Percentiles rank a stretch among this genome's conserved stretches.
Conservation (phyloP, 371 early-diverging fungal genomes). For the Nematocida parisii region DNA sequence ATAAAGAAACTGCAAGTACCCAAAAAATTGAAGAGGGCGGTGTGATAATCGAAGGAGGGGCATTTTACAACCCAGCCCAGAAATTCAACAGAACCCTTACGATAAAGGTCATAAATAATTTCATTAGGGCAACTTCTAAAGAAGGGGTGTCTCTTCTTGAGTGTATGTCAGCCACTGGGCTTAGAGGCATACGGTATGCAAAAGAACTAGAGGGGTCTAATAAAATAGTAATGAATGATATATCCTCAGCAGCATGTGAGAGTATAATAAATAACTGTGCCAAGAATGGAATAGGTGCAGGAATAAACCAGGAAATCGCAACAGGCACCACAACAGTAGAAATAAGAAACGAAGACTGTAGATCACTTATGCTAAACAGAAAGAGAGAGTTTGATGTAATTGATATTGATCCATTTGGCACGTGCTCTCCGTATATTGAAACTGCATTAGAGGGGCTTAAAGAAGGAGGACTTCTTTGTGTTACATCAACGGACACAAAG, state of each 20-base stretch:
- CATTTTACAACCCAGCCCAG: conserved; percentile 97
- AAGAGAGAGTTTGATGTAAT: conserved; percentile 70
- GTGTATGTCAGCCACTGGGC: conserved; percentile 93
- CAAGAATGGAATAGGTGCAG: conserved; percentile 73
- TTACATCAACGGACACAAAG: conserved; percentile 97
- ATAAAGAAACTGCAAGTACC: neutral
- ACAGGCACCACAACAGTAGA: conserved; percentile 19
- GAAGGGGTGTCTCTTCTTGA: conserved; percentile 79
- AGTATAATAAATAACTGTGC: conserved; percentile 81
- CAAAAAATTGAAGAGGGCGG: conserved; percentile 29
- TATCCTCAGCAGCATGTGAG: conserved; percentile 80
- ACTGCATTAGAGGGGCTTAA: conserved; percentile 85
- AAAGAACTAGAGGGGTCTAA: conserved; percentile 80
- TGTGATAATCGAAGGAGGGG: conserved; percentile 68
- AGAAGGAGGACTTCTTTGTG: conserved; percentile 87
- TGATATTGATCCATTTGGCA: conserved; percentile 91
- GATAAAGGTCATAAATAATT: conserved; percentile 63
- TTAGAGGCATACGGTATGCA: conserved; percentile 93
- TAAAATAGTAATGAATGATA: conserved; percentile 85
- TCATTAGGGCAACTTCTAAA: conserved; percentile 55
- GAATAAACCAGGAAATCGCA: neutral
- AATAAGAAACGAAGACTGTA: conserved; percentile 68
- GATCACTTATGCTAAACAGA: conserved; percentile 62
- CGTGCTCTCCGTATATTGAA: conserved; percentile 86
- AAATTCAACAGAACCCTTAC: conserved; percentile 87